Conservation (phyloP, 2,329 filamentous ascomycete genomes). For the Alternaria sp. region DNA sequence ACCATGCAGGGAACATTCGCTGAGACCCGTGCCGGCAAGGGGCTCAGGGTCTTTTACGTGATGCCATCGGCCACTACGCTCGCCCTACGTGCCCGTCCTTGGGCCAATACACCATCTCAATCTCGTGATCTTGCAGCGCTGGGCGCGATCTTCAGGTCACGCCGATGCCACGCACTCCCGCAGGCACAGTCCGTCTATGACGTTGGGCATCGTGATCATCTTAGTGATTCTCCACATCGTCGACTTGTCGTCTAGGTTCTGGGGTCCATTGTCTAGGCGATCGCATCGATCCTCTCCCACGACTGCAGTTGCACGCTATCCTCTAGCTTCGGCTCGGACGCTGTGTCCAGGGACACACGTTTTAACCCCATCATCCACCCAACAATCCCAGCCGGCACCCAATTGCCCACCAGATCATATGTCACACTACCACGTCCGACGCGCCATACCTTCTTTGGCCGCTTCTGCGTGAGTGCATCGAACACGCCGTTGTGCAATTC, state of each 20-base stretch:
- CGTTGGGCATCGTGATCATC: constrained; percentile 2
- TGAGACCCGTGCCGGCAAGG: not conserved
- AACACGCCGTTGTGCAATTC: constrained; percentile 88
- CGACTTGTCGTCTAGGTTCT: not conserved
- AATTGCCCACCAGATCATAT: constrained; percentile 84
- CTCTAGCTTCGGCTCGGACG: constrained; percentile 46
- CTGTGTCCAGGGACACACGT: constrained; percentile 54
- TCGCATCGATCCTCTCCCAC: constrained; percentile 54
- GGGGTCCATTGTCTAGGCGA: constrained; percentile 6
- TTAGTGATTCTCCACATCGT: not conserved
- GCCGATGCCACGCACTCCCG: constrained; percentile 4
- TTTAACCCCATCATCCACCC: constrained; percentile 91
- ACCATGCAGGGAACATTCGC: constrained; percentile 3
- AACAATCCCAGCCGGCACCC: constrained; percentile 78
- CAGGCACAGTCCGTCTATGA: constrained; percentile 11
- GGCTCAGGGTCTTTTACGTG: not conserved
- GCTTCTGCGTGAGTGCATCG: constrained; percentile 77
- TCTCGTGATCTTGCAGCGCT: not conserved
- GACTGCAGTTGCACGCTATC: constrained; percentile 51
- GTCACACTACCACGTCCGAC: constrained; percentile 84
- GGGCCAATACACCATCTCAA: not conserved
- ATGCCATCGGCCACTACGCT: not conserved
- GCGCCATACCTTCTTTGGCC: constrained; percentile 68
- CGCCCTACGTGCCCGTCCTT: not conserved
- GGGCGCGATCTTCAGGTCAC: not conserved